These are phyloP conservation scores for Oemleria cerasiformis DNA, from an alignment of 306 rosid species.

Conservation along the genomic window DNA sequence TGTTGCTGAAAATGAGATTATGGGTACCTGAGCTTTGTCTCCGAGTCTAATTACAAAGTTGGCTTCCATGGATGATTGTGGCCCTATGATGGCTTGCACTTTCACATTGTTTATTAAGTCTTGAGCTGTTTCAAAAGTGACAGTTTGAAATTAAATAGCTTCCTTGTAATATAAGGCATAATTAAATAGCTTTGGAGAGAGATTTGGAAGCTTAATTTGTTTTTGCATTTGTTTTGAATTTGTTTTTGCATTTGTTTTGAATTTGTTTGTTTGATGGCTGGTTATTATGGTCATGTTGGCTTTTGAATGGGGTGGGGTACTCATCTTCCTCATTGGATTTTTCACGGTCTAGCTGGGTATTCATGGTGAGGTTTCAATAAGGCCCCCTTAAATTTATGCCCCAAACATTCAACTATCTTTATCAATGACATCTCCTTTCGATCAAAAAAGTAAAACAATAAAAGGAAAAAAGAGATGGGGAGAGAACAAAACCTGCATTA, in stretches of 20 bases:
- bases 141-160: not conserved
- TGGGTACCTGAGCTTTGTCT: slow-evolving; percentile 29
- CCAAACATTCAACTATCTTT: no score
- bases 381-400: no score
- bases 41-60: slow-evolving; percentile 18
- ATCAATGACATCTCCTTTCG: not conserved
- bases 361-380: no score
- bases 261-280: no score
- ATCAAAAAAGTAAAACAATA: not conserved
- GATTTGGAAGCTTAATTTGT: no score
- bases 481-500: slow-evolving; percentile 16
- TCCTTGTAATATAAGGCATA: rapidly evolving
- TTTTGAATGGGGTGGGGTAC: no score
- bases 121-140: slow-evolving; percentile 1
- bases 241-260: no score
- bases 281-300: no score
- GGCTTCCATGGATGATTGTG: slow-evolving; percentile 23
- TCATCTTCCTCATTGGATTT: no score
- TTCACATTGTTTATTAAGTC: slow-evolving; percentile 4
- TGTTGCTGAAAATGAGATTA: slow-evolving; percentile 15
- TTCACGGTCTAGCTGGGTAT: no score
- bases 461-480: not conserved
- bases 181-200: no score
- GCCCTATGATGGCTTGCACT: slow-evolving; percentile 34
- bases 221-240: no score